Evolutionary conservation across 108 stramenopile genomes (phyloP), one percentile per base, ranked within the genome.

Genomic region (Craspedostauros australis): DNA sequence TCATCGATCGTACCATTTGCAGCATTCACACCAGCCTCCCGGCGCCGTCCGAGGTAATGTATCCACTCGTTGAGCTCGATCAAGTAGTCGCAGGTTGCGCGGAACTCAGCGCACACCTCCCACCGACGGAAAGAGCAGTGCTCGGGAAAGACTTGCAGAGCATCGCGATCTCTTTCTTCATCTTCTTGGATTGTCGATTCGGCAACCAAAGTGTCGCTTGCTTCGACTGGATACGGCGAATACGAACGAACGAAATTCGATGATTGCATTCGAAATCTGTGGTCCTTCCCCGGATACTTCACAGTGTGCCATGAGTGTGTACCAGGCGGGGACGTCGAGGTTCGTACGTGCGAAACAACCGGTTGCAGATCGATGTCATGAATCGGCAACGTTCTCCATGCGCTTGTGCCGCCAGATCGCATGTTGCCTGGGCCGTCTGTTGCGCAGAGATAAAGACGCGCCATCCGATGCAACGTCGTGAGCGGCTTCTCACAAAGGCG

Each of bases 371-470:
- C 31, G 19, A 49, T 50, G 24, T 30, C 25, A 39, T 64, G 45
- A 1, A 24, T 30, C 1, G 52, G 39, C 3, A 90, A 48, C 50
- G 75, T 79, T 31, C 60, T 73, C 86, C 86, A 88, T 31, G 77
- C 90, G 55, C 80, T 86, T 8, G 76, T 82, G 6, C 78, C 86
- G 59, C 76, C 79, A 26, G 79, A 73, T 28, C 86, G 54, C 90
- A 91, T 91, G 21, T 67, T 45, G 12, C 90, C 90, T 0, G 90
- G 86, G 1, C 90, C 90, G 22, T 63, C 69, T 18, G 72, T 70
- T 0, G 86, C 86, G 56, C 81, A 83, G 14, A 88, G 47, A 55
- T 81, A 91, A 15, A 86, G 52, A 25, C 90, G 57, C 43, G 57
- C 60, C 15, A 39, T 52, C 16, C 90, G 59, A 0, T 65, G 70